Evolutionary conservation across 202 grass and related monocot genomes (phyloP).

Genomic region (Hordeum pubiflorum): DNA sequence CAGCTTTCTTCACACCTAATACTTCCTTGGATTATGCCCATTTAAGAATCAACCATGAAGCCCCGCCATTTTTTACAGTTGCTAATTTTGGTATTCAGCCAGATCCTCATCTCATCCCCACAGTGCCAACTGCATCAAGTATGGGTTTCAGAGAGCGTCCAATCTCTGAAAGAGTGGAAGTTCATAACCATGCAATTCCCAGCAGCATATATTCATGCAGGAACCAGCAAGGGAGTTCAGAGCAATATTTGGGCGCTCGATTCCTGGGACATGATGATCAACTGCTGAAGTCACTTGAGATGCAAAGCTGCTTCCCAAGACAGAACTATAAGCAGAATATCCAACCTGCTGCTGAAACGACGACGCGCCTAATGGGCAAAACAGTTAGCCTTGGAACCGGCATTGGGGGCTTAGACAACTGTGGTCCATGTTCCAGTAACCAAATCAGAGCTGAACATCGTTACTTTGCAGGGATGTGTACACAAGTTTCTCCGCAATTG

Average conservation of each 20-base stretch:
- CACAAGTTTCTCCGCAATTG: conserved; percentile 13
- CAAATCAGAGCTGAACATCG: conserved; percentile 31
- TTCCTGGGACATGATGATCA: conserved; percentile 21
- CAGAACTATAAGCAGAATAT: conserved; percentile 25
- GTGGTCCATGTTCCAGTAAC: conserved; percentile 20
- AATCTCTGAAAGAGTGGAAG: conserved; percentile 47
- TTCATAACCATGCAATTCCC: conserved; percentile 15
- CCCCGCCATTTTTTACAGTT: conserved; percentile 26
- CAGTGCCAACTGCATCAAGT: conserved; percentile 22
- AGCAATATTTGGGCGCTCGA: conserved; percentile 21
- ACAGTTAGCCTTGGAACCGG: conserved; percentile 64
- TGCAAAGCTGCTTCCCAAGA: conserved; percentile 24
- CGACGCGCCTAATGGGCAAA: conserved; percentile 84
- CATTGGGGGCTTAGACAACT: conserved; percentile 33
- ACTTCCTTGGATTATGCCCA: conserved; percentile 26
- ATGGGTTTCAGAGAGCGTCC: conserved; percentile 42
- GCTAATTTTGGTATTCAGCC: conserved; percentile 32
- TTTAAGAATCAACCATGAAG: conserved; percentile 33
- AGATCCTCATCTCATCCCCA: conserved; percentile 29
- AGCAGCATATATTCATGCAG: conserved; percentile 6
- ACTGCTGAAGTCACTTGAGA: conserved; percentile 22
- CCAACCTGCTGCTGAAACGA: conserved; percentile 36
- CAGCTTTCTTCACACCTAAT: conserved; percentile 20
- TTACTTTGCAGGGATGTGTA: neutral
- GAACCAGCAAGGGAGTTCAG: conserved; percentile 22